Evolutionary conservation across 1,284 basidiomycete genomes (phyloP).

Genomic region (Sporisorium exsertum): DNA sequence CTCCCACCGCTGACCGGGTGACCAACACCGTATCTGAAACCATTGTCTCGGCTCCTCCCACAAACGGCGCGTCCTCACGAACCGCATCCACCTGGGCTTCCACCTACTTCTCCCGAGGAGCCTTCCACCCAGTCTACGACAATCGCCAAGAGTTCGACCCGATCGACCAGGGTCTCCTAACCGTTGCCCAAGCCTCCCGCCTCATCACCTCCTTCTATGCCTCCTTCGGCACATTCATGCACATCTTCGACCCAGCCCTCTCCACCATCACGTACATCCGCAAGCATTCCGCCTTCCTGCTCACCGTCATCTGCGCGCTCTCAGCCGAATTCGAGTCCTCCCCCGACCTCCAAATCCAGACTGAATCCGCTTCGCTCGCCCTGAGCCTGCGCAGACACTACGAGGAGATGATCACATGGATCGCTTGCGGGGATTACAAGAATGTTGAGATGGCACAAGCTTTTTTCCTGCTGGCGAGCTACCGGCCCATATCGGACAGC

Average conservation of each 20-base stretch:
- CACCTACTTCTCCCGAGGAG: slow-evolving; percentile 49
- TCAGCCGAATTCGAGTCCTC: slow-evolving; percentile 33
- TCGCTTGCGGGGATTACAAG: slow-evolving; percentile 43
- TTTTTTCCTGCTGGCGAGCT: slow-evolving; percentile 38
- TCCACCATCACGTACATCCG: slow-evolving; percentile 49
- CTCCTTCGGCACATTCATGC: slow-evolving; percentile 39
- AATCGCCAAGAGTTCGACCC: slow-evolving; percentile 42
- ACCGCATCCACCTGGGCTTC: slow-evolving; percentile 21
- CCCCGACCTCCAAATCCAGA: background rate
- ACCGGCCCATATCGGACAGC: slow-evolving; percentile 27
- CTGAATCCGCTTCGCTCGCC: slow-evolving; percentile 18
- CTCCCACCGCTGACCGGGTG: background rate
- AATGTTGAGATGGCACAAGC: slow-evolving; percentile 56
- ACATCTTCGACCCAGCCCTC: slow-evolving; percentile 51
- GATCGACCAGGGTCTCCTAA: slow-evolving; percentile 34
- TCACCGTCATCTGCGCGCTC: slow-evolving; percentile 44
- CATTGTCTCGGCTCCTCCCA: background rate
- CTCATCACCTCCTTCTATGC: slow-evolving; percentile 37
- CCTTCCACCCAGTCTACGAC: slow-evolving; percentile 55
- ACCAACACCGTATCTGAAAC: background rate
- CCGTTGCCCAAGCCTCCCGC: slow-evolving; percentile 20
- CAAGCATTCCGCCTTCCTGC: slow-evolving; percentile 44
- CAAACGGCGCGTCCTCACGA: background rate
- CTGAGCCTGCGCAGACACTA: slow-evolving; percentile 17
- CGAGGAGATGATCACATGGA: slow-evolving; percentile 31